Evolutionary conservation across 345 rosid species (phyloP).

Genomic region (Eucalyptus regnans): DNA sequence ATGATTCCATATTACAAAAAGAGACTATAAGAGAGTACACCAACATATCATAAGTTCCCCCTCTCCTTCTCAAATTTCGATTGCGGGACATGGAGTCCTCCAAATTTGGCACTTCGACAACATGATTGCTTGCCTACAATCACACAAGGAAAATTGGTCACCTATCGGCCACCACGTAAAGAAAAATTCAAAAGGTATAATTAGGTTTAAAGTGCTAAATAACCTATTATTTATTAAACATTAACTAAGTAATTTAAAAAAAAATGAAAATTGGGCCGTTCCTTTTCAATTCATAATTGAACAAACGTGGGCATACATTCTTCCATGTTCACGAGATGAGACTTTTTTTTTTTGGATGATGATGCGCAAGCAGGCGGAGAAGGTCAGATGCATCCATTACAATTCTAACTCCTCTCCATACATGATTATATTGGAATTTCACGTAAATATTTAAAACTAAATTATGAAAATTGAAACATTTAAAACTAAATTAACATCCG

Average conservation of each 20-base stretch:
- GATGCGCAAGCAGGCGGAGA: background rate
- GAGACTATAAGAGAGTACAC: background rate
- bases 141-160: background rate
- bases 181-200: background rate
- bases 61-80: background rate
- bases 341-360: background rate
- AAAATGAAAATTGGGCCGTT: background rate
- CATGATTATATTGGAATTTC: background rate
- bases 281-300: background rate
- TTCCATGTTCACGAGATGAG: background rate
- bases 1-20: background rate
- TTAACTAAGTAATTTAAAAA: background rate
- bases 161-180: background rate
- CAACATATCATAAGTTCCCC: background rate
- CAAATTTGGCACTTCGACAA: background rate
- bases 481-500: accelerated
- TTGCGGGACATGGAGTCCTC: background rate
- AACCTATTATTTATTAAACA: background rate
- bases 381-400: background rate
- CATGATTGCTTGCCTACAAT: background rate
- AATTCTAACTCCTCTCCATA: too few species aligned
- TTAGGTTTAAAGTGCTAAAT: background rate
- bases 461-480: accelerated
- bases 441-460: background rate
- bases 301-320: background rate